These are phyloP conservation scores for Aureobasidium mangrovei DNA, from an alignment of 2,329 filamentous ascomycete species.

Conservation along the genomic window DNA sequence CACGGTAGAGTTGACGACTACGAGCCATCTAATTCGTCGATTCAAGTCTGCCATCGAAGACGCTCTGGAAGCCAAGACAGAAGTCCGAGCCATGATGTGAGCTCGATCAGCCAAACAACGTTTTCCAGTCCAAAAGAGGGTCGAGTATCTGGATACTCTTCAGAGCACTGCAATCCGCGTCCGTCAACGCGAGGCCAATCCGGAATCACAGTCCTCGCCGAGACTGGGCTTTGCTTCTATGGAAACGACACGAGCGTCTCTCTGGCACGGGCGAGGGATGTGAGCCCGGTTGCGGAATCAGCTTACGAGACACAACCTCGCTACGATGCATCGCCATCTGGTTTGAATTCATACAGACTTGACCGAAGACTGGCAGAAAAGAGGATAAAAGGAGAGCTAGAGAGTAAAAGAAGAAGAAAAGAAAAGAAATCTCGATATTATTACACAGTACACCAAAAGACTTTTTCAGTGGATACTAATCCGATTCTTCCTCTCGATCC, in stretches of 20 bases:
- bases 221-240: slow-evolving; percentile 35
- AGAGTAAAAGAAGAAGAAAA: no score
- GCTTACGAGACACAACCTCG: slow-evolving; percentile 1
- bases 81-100: slow-evolving; percentile 53
- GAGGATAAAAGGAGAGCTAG: no score
- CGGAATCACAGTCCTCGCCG: slow-evolving; percentile 34
- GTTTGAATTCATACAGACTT: background rate
- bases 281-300: background rate
- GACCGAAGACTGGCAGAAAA: no score
- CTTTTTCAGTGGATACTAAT: background rate
- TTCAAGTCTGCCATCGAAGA: slow-evolving; percentile 56
- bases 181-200: slow-evolving; percentile 28
- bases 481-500: slow-evolving; percentile 43
- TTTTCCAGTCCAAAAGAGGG: slow-evolving; percentile 60
- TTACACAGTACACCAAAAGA: no score
- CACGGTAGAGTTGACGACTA: slow-evolving; percentile 56
- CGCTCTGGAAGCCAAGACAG: slow-evolving; percentile 48
- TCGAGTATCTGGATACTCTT: slow-evolving; percentile 53
- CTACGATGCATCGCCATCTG: background rate
- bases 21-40: slow-evolving; percentile 54
- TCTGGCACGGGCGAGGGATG: background rate
- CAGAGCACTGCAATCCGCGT: slow-evolving; percentile 53
- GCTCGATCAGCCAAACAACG: slow-evolving; percentile 56
- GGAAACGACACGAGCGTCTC: background rate
- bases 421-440: no score